Conservation (phyloP, 495 filamentous ascomycete species). For the Xylaria curta region DNA sequence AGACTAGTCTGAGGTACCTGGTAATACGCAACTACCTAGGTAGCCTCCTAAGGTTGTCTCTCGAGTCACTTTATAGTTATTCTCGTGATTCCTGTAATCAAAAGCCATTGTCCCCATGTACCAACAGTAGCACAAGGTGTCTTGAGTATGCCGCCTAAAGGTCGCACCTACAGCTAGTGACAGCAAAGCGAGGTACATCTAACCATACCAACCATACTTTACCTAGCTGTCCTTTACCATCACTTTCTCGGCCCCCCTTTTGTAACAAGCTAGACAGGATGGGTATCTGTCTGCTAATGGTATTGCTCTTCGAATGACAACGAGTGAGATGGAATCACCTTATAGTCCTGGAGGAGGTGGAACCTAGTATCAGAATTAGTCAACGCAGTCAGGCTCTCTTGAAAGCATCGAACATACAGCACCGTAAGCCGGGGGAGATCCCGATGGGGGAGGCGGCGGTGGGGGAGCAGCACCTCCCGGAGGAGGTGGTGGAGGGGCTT, state of each 20-base stretch:
- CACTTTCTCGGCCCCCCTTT: background rate
- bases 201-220: constrained; percentile 1
- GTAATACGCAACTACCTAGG: background rate
- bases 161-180: constrained; percentile 3
- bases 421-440: constrained; percentile 58
- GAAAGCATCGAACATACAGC: constrained; percentile 72
- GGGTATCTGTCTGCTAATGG: background rate
- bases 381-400: constrained; percentile 4
- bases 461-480: constrained; percentile 56
- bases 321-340: background rate
- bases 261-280: background rate
- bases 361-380: constrained; percentile 46
- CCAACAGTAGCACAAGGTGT: background rate
- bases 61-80: background rate
- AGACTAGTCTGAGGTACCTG: background rate
- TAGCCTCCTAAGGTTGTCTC: background rate
- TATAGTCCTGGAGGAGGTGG: constrained; percentile 63
- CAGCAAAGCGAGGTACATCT: constrained; percentile 19
- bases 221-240: background rate
- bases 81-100: constrained; percentile 1
- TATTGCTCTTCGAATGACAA: background rate
- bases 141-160: background rate
- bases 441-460: constrained; percentile 67
- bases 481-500: constrained; percentile 71
- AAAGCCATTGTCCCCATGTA: background rate